Evolutionary conservation across 441 rosid species (phyloP), one percentile per base, ranked within the genome.

Genomic region (Oxalis stricta): DNA sequence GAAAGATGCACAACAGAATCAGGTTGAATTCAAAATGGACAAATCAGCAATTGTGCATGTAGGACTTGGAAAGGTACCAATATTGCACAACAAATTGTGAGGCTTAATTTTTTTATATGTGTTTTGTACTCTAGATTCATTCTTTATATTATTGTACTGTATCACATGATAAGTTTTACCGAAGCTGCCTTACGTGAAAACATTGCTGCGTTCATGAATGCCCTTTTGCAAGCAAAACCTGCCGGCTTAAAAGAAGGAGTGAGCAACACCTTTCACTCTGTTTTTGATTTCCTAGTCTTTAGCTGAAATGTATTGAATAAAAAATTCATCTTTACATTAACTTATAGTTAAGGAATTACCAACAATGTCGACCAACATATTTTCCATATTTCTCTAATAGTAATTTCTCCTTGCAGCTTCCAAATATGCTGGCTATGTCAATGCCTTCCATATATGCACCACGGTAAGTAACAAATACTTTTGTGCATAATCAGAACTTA

Each of bases 191-290:
- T 91, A 42, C 76, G 82, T 5, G 95, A 86, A 53, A 91, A 91
- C 42, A 60, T 81, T 19, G 89, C 95, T 47, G 99, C 99, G 30
- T 80, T 91, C 50, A 82, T 91, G 75, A 81, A 83, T 54, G 79
- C 95, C n/a, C 82, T 91, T 60, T 63, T 91, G 55, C 80, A 58
- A 45, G 87, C 99, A 29, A 91, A 91, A 56, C 99, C 99, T 31
- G 77, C 85, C 0, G 96, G 99, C 53, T 69, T 91, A 50, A 91
- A 91, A 72, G 86, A 86, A 70, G 75, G 99, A 86, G 62, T 65
- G 84, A 46, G 9, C 41, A 52, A 10, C 41, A 11, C 47, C 41
- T 37, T 43, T 29, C 40, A 41, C 43, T 3, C 14, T 29, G 38
- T 7, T 26, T 13, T 6, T 31, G 31, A 28, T 36, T 39, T 24